Evolutionary conservation across 352 stramenopile species (phyloP).

Genomic region (Thraustotheca clavata): DNA sequence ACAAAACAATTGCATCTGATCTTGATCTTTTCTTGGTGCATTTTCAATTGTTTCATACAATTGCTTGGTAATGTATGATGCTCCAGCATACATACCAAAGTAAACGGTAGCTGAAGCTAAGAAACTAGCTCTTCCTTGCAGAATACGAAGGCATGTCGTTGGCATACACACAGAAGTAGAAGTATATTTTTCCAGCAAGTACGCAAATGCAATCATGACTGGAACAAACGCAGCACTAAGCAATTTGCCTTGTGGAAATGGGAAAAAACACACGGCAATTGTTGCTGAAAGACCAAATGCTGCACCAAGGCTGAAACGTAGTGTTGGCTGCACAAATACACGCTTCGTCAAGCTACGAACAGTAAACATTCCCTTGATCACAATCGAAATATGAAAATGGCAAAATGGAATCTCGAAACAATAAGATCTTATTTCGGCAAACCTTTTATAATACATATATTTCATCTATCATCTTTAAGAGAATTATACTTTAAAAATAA

Average conservation of each 20-base stretch:
- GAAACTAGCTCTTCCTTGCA: constrained; percentile 12
- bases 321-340: constrained; percentile 4
- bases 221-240: constrained; percentile 8
- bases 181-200: constrained; percentile 17
- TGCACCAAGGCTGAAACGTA: constrained; percentile 16
- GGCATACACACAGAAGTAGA: constrained; percentile 13
- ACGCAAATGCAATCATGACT: constrained; percentile 7
- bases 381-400: not conserved
- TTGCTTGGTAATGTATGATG: constrained; percentile 9
- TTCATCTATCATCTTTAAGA: too few species aligned
- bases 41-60: constrained; percentile 5
- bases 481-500: too few species aligned
- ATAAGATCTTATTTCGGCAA: not conserved
- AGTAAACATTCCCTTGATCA: not conserved
- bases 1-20: constrained; percentile 17
- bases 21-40: constrained; percentile 2
- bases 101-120: not conserved
- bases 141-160: not conserved
- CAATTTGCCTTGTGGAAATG: constrained; percentile 15
- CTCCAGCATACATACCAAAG: constrained; percentile 17
- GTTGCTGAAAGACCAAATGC: constrained; percentile 3
- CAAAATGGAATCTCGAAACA: constrained; percentile 6
- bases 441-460: not conserved
- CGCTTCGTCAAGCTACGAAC: not conserved
- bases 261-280: constrained; percentile 16